Base-by-base conservation (phyloP, 768 basidiomycete species). In the Calocybe indica region DNA sequence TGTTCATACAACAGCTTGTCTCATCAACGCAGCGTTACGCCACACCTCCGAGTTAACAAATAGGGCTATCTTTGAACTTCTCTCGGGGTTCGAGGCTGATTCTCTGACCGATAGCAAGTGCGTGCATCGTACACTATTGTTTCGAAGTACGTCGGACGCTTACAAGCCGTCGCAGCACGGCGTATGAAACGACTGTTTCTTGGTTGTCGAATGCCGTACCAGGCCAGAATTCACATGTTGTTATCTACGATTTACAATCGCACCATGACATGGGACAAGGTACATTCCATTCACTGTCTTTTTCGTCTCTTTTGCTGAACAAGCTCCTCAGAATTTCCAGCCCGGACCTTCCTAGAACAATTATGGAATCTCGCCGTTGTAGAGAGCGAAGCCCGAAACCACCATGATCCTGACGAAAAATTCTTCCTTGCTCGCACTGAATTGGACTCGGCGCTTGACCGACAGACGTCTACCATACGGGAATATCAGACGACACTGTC, bases 271-370 rank as follows among this genome's bases (percentile, higher is more conserved):
- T 75, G 43, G 69, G 68, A 6, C 69, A 72, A 65, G 71, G 75
- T 75, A n/a, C 8, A 34, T 32, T 2, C 9, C 7, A 2, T 40
- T 9, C 41, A 28, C 33, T 31, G n/a, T 44, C 6, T 9, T 13
- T 37, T 36, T 40, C 14, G 30, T 10, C 30, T 13, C 30, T 35
- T 31, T 10, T 49, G 5, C 32, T 44, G 37, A 37, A 42, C 22
- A 31, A 10, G n/a, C 11, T 29, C 43, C 30, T 1, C 44, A 75
- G 73, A 70, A 13, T 79, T 77, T 51, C 75, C 75, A n/a, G 56
- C 71, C 6, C 60, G 64, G 33, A 66, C 69, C 12, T 80, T 82
- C 53, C 53, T 80, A 13, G 72, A 76, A 28, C 75, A 78, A 37
- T 57, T 80, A 4, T 70, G 71, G 49, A 65, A 67, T 30, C 62